phyloP scores from a whole-genome alignment of 371 early-diverging fungal species.

The Gilbertella persicaria region DNA sequence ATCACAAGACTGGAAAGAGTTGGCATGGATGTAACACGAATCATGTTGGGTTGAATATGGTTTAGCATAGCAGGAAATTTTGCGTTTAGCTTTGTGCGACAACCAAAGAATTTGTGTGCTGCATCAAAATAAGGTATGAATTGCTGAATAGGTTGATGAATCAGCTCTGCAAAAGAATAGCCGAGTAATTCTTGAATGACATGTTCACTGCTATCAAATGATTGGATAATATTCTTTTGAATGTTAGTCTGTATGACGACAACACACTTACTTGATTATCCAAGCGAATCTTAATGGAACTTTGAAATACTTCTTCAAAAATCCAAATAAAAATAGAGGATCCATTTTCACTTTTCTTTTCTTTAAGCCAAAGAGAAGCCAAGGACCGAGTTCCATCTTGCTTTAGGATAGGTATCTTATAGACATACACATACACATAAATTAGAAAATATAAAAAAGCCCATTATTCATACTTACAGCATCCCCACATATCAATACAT shows the following conservation, averaged over 20 bases:
- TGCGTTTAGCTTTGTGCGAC: constrained; percentile 54
- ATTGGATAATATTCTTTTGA: constrained; percentile 55
- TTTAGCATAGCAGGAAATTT: constrained; percentile 64
- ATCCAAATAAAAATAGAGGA: constrained; percentile 69
- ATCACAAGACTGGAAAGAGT: constrained; percentile 72
- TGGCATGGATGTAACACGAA: constrained; percentile 67
- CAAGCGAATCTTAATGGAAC: constrained; percentile 38
- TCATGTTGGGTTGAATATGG: constrained; percentile 5
- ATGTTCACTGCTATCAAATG: constrained; percentile 48
- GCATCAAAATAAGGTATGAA: constrained; percentile 38
- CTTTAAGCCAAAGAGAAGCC: constrained; percentile 71
- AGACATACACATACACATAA: neutral
- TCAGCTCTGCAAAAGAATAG: constrained; percentile 46
- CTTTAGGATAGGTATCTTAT: constrained; percentile 63
- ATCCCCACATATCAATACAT: constrained; percentile 63
- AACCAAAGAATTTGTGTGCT: constrained; percentile 57
- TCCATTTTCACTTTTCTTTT: constrained; percentile 53
- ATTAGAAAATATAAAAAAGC: neutral
- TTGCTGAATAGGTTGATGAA: constrained; percentile 29
- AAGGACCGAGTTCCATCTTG: constrained; percentile 57
- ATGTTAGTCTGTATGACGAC: no score
- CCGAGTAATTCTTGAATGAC: constrained; percentile 46
- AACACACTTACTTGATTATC: constrained; percentile 5
- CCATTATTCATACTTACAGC: constrained; percentile 48
- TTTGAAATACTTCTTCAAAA: constrained; percentile 67